Conservation (phyloP, 73 alveolate species). For the Blepharisma japonicum region DNA sequence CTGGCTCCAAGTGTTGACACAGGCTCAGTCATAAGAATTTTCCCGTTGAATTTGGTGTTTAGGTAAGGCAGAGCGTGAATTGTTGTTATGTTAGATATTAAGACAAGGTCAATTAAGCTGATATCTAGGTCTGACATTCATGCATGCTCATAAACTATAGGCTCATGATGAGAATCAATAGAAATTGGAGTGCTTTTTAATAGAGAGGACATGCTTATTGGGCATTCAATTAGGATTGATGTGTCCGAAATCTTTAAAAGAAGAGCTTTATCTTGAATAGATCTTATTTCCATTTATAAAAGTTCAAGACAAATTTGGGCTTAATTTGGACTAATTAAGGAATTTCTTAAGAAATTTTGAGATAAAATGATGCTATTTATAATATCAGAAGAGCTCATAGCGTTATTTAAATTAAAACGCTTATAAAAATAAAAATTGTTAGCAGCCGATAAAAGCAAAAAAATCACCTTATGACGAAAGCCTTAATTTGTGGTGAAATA, state of each 20-base stretch:
- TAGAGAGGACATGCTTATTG: neutral
- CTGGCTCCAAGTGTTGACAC: conserved; percentile 14
- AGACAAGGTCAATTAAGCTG: neutral
- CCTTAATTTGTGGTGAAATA: too few relatives aligned
- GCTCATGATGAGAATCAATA: neutral
- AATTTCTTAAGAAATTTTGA: too few relatives aligned
- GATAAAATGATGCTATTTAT: too few relatives aligned
- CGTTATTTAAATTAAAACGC: too few relatives aligned
- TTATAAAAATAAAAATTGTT: too few relatives aligned
- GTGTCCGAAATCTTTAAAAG: neutral
- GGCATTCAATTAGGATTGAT: neutral
- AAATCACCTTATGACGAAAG: too few relatives aligned
- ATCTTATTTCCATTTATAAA: too few relatives aligned
- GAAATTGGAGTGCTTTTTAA: neutral
- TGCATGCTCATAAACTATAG: neutral
- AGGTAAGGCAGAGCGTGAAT: neutral
- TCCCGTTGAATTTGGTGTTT: neutral
- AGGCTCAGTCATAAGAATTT: conserved; percentile 27
- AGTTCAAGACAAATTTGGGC: too few relatives aligned
- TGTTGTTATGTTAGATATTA: neutral
- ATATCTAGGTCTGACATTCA: conserved; percentile 5
- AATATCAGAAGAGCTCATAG: too few relatives aligned
- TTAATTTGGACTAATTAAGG: too few relatives aligned
- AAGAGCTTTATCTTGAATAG: neutral
- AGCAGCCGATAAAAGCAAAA: too few relatives aligned